A percentile compares a stretch with the other conserved stretches of the same genome.
phyloP scores from a whole-genome alignment of 768 basidiomycete species.

The Mycena metata region DNA sequence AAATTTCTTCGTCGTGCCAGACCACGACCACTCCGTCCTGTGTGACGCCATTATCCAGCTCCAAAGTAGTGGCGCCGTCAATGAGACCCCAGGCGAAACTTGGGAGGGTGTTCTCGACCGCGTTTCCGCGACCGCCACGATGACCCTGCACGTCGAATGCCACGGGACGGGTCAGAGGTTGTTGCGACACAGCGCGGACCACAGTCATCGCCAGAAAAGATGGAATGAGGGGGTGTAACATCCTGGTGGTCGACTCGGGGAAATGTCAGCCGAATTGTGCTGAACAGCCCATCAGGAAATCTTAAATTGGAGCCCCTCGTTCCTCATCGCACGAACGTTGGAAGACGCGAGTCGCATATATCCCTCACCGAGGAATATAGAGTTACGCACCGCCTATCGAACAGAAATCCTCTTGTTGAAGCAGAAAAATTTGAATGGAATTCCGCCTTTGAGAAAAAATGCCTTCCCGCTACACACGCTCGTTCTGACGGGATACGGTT shows the following conservation, averaged over 20 bases:
- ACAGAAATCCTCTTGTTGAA: neutral
- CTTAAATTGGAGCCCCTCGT: constrained; percentile 28
- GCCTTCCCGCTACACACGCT: neutral
- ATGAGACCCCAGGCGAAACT: constrained; percentile 86
- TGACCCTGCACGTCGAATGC: constrained; percentile 78
- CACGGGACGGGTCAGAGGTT: constrained; percentile 39
- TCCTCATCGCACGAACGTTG: constrained; percentile 36
- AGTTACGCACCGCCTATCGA: neutral
- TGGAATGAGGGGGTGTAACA: constrained; percentile 17
- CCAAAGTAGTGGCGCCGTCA: constrained; percentile 81
- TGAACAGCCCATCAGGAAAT: constrained; percentile 8
- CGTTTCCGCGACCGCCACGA: constrained; percentile 82
- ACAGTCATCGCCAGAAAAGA: constrained; percentile 14
- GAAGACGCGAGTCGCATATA: neutral
- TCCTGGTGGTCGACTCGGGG: neutral
- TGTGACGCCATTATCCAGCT: constrained; percentile 84
- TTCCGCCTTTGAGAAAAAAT: neutral
- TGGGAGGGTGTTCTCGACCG: constrained; percentile 79
- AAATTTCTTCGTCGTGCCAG: constrained; percentile 84
- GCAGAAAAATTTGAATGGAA: neutral
- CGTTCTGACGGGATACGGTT: neutral
- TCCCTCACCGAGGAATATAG: neutral
- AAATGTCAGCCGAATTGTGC: neutral
- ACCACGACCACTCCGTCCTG: constrained; percentile 85
- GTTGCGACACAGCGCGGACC: constrained; percentile 16